These are phyloP conservation scores for Moelleriella libera DNA, from an alignment of 2,329 filamentous ascomycete species.

Conservation along the genomic window DNA sequence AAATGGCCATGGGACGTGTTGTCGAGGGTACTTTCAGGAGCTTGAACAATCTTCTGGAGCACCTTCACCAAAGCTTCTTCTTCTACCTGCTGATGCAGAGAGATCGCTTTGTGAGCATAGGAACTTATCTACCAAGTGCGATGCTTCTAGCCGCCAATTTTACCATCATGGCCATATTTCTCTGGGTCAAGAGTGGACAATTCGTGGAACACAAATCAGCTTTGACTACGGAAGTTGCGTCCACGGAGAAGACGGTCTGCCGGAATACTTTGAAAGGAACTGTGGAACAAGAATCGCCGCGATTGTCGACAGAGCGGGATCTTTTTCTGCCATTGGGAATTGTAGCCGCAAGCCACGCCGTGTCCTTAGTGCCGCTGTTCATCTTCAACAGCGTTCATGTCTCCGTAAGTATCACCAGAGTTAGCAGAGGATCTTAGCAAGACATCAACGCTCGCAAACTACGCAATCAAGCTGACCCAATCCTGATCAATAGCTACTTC, in stretches of 20 bases:
- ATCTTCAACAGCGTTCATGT: slow-evolving; percentile 65
- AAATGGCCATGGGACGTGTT: slow-evolving; percentile 85
- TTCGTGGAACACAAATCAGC: slow-evolving; percentile 1
- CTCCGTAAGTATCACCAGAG: slow-evolving; percentile 34
- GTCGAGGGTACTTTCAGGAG: slow-evolving; percentile 86
- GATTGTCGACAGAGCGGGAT: slow-evolving; percentile 39
- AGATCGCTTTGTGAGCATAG: slow-evolving; percentile 92
- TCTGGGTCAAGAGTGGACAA: slow-evolving; percentile 84
- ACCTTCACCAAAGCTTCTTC: slow-evolving; percentile 98
- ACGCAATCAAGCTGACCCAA: not conserved
- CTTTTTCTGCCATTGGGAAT: slow-evolving; percentile 61
- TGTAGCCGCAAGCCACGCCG: slow-evolving; percentile 58
- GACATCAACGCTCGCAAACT: too few species aligned
- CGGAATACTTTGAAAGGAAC: slow-evolving; percentile 11
- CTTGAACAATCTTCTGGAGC: slow-evolving; percentile 90
- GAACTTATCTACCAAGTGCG: slow-evolving; percentile 92
- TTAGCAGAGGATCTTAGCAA: not conserved
- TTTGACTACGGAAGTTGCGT: not conserved
- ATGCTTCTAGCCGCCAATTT: slow-evolving; percentile 94
- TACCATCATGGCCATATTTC: slow-evolving; percentile 81
- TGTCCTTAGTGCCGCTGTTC: slow-evolving; percentile 70
- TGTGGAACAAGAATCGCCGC: slow-evolving; percentile 11
- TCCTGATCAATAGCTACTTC: slow-evolving; percentile 34
- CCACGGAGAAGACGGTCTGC: not conserved
- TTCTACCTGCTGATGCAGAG: slow-evolving; percentile 91